phyloP scores from a whole-genome alignment of 1,284 basidiomycete species.

The Papiliotrema terrestris region DNA sequence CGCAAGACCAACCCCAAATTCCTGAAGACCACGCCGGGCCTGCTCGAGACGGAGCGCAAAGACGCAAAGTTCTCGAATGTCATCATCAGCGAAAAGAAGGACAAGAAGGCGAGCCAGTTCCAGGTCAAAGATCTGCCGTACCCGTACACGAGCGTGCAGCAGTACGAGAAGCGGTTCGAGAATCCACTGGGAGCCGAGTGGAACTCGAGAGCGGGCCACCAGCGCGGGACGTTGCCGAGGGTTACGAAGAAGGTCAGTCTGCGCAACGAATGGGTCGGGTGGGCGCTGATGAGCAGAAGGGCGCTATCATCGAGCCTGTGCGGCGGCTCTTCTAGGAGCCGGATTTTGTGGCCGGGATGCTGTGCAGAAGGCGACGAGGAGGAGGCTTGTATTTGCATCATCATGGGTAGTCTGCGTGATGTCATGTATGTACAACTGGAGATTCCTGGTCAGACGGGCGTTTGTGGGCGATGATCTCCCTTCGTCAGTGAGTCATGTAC shows the following conservation, averaged over 20 bases:
- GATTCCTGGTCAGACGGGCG: no score
- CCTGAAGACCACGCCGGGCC: slow-evolving; percentile 75
- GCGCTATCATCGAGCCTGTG: slow-evolving; percentile 69
- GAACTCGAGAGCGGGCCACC: slow-evolving; percentile 87
- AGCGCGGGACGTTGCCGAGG: slow-evolving; percentile 74
- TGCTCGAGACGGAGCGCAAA: slow-evolving; percentile 71
- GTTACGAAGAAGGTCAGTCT: slow-evolving; percentile 77
- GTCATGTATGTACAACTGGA: no score
- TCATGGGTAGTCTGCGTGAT: no score
- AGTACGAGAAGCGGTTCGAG: slow-evolving; percentile 80
- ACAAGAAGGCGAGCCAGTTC: slow-evolving; percentile 89
- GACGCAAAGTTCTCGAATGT: slow-evolving; percentile 82
- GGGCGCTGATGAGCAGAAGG: slow-evolving; percentile 55
- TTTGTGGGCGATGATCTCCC: no score
- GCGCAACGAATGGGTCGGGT: not conserved
- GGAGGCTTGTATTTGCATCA: no score
- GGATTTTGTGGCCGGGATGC: no score
- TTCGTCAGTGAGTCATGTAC: no score
- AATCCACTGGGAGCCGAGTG: slow-evolving; percentile 84
- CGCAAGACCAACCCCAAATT: slow-evolving; percentile 54
- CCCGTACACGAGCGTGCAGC: slow-evolving; percentile 85
- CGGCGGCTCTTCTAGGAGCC: slow-evolving; percentile 55
- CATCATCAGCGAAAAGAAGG: slow-evolving; percentile 89
- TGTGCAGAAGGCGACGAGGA: no score
- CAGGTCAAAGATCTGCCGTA: slow-evolving; percentile 84